Evolutionary conservation across 2,329 filamentous ascomycete species (phyloP), one percentile per base, ranked within the genome.

Genomic region (Amylocarpus encephaloides): DNA sequence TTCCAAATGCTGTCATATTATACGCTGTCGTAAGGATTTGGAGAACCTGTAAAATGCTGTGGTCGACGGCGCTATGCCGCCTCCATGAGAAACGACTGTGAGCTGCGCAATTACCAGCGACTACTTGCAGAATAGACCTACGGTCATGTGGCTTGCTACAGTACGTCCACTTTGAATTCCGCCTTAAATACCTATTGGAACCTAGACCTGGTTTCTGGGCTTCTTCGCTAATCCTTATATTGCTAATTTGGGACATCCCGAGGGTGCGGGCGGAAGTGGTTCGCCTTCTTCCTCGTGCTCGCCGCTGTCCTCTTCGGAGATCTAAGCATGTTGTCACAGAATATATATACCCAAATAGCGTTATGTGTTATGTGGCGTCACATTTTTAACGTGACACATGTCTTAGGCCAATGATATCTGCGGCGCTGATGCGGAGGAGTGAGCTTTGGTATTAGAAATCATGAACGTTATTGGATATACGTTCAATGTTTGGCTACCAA

Each of bases 101-200:
- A 58, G 67, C 5, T 77, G 77, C 54, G 77, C 77, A 7, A 79
- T 77, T 67, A 67, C 72, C 2, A 79, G 76, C 9, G 77, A 80
- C 29, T 69, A 74, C 5, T 67, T 71, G 5, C 61, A 62, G 1
- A 62, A 60, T 15, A 55, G 66, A 15, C 59, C 65, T 4, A 35
- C 57, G 7, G 59, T 67, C 36, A 68, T 68, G 65, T 63, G 59
- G 6, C 58, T 67, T 6, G 58, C 63, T 11, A 64, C 64, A 2
- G 59, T 62, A 45, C 13, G 53, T 53, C 40, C 41, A 13, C 19
- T 19, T 18, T 13, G 10, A 13, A 15, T 1, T 18, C 10, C 5
- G 18, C 41, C 12, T 38, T 35, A 5, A 22, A 16, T 16, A 18
- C 30, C 5, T 12, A 10, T 16, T 6, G 5, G 18, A 38, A 43